Evolutionary conservation across 1,284 basidiomycete species (phyloP).

Genomic region (Cryptococcus wingfieldii): DNA sequence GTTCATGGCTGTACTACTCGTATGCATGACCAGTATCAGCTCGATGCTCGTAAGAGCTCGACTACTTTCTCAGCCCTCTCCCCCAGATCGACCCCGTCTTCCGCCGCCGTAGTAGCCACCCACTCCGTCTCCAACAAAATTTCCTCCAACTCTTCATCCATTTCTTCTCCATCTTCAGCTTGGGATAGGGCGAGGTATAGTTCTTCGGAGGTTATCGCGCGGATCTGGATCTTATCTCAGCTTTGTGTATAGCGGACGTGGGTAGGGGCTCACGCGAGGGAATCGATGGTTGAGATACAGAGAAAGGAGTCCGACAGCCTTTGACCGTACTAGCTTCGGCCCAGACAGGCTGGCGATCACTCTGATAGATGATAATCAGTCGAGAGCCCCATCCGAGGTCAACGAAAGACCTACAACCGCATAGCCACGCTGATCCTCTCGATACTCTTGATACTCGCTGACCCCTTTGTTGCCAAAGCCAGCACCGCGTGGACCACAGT

Average conservation of each 20-base stretch:
- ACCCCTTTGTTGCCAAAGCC: conserved; percentile 16
- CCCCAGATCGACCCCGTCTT: neutral
- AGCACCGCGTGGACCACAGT: conserved; percentile 5
- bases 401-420: conserved; percentile 61
- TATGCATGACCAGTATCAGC: too few relatives aligned
- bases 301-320: conserved; percentile 54
- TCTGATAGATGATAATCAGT: conserved; percentile 44
- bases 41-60: conserved; percentile 3
- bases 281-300: conserved; percentile 70
- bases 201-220: conserved; percentile 72
- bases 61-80: conserved; percentile 15
- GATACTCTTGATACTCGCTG: conserved; percentile 62
- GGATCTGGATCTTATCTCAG: conserved; percentile 55
- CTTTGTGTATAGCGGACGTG: neutral
- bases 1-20: too few relatives aligned
- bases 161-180: conserved; percentile 62
- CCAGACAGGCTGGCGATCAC: conserved; percentile 51
- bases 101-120: conserved; percentile 39
- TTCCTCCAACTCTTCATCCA: conserved; percentile 68
- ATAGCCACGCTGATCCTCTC: conserved; percentile 71
- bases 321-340: conserved; percentile 43
- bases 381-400: neutral
- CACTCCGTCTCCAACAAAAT: conserved; percentile 76
- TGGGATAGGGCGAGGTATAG: conserved; percentile 64
- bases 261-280: conserved; percentile 35